Percentiles rank a stretch among this genome's conserved stretches.
These are phyloP conservation scores for Candida oleophila DNA, from an alignment of 805 yeast genomes.

Conservation along the genomic window DNA sequence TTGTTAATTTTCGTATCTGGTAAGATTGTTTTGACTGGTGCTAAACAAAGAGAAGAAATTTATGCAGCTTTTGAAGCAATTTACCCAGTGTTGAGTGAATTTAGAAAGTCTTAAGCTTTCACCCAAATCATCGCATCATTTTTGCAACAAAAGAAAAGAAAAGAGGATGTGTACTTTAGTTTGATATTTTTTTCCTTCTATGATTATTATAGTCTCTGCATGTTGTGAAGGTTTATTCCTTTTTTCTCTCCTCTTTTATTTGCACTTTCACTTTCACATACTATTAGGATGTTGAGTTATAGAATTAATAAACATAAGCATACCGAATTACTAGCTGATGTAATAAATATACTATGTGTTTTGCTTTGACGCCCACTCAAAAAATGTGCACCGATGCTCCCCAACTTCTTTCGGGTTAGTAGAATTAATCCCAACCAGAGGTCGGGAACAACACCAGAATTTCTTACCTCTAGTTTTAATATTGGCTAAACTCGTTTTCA, in stretches of 20 bases:
- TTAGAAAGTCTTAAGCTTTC: slow-evolving; percentile 65
- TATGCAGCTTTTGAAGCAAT: slow-evolving; percentile 98
- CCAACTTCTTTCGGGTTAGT: slow-evolving; percentile 5
- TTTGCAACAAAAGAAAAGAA: neutral
- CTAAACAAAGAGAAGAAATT: slow-evolving; percentile 97
- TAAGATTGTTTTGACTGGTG: slow-evolving; percentile 96
- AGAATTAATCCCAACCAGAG: slow-evolving; percentile 4
- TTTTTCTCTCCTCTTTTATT: neutral
- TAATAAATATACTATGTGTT: neutral
- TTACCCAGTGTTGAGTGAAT: slow-evolving; percentile 97
- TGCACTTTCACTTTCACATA: neutral
- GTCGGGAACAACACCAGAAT: slow-evolving; percentile 31
- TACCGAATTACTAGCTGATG: neutral
- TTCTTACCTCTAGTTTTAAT: slow-evolving; percentile 26
- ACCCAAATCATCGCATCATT: neutral
- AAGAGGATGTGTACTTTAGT: slow-evolving; percentile 4
- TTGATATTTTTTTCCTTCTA: neutral
- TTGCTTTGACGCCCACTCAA: slow-evolving; percentile 6
- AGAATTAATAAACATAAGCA: slow-evolving; percentile 1
- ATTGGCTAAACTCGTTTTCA: slow-evolving; percentile 27
- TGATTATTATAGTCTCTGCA: neutral
- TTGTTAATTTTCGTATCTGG: slow-evolving; percentile 94
- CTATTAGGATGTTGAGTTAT: neutral
- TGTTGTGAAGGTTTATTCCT: slow-evolving; percentile 3
- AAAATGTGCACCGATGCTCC: slow-evolving; percentile 14